Percentiles rank a stretch among this genome's conserved stretches.
Evolutionary conservation across 108 stramenopile genomes (phyloP).

Genomic region (Parmales sp.): DNA sequence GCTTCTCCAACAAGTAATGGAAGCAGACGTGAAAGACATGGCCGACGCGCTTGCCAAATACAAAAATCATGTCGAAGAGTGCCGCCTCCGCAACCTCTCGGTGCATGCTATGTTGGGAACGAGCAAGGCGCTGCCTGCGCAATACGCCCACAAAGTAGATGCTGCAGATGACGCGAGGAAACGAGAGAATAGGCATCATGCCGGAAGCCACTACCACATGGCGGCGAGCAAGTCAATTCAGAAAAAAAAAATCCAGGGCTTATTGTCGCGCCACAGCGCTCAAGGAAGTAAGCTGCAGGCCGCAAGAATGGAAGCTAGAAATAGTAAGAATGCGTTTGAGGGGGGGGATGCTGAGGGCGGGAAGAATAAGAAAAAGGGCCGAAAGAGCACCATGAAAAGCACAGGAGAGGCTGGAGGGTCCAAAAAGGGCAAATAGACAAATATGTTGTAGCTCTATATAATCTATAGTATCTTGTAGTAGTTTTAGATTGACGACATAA

Average conservation of each 20-base stretch:
- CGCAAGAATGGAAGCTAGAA: neutral
- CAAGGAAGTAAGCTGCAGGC: neutral
- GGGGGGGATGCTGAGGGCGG: neutral
- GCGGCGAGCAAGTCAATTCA: neutral
- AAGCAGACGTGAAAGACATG: neutral
- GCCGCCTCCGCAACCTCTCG: neutral
- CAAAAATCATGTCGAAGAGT: neutral
- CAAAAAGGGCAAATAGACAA: neutral
- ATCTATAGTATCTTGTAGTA: too few relatives aligned
- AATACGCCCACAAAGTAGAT: neutral
- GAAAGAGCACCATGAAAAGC: neutral
- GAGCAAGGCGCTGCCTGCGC: neutral
- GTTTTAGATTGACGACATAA: too few relatives aligned
- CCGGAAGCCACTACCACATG: conserved; percentile 1
- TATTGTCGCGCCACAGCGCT: neutral
- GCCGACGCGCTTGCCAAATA: neutral
- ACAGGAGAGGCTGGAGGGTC: neutral
- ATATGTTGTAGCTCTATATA: too few relatives aligned
- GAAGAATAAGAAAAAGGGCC: neutral
- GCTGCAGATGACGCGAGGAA: neutral
- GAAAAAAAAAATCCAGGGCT: neutral
- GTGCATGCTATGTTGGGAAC: neutral
- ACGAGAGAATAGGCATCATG: neutral
- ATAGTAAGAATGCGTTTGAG: neutral
- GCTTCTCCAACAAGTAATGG: neutral